Evolutionary conservation across 805 yeast genomes (phyloP), one percentile per base, ranked within the genome.

Genomic region (Zygosaccharomyces kombuchaensis): DNA sequence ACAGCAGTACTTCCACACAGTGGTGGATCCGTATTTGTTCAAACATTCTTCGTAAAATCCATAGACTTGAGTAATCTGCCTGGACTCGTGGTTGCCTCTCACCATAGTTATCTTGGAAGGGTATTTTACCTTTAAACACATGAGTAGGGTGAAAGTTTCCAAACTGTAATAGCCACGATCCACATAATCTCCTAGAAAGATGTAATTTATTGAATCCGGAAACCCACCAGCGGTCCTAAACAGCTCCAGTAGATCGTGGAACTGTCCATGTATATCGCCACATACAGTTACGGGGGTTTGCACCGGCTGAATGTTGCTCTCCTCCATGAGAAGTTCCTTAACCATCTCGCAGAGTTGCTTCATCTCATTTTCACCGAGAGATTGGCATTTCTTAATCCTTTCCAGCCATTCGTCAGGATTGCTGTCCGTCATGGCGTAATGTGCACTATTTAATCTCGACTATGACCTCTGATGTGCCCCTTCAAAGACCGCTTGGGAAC

Each of bases 321-420:
- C 97, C 64, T 91, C 98, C 97, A 93, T 93, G 49, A 91, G 68
- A 30, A 91, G 73, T 64, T 90, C 97, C 66, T 93, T 91, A 40
- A 91, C 96, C 73, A 84, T 79, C 68, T 93, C 99, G 68, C 99
- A 91, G 36, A 91, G 75, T 60, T 87, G 95, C 63, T 93, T 93
- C 97, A 91, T 91, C 64, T 91, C 98, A 44, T 83, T 75, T 67
- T 91, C 99, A 1, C 88, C 83, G 45, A 91, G 71, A 16, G 95
- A 82, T 58, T 85, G 83, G 70, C 98, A 93, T 61, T 88, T 85
- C 62, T 84, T 84, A 60, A 91, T 86, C 55, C 86, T 90, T 66
- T 91, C 98, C 52, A 91, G 77, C 99, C 99, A 93, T 60, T 81
- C 87, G 59, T 93, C 96, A 19, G 98, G 98, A 36, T 96, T 96